Evolutionary conservation across 495 filamentous ascomycete genomes (phyloP), one percentile per base, ranked within the genome.

Genomic region (Aspergillus egyptiacus): DNA sequence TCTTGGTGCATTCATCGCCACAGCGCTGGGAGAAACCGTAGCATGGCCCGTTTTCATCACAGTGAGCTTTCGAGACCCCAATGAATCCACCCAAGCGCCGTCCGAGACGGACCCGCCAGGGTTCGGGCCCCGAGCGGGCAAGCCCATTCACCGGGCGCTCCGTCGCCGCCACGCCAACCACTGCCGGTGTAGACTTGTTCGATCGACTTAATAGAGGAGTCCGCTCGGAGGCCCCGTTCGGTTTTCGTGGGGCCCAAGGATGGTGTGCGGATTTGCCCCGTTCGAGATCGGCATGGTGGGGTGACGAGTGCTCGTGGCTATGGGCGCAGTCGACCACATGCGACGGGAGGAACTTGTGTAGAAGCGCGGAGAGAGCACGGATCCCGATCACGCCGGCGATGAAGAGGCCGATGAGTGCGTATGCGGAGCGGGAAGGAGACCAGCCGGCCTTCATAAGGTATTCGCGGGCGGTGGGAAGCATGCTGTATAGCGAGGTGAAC

Each of bases 261-360:
- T 59, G 55, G 32, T 53, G 46, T 37, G 62, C 51, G 22, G 45
- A 46, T 35, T 52, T 52, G 56, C 59, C 65, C 34, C 54, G 62
- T 33, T 67, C 58, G 45, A 57, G 57, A 32, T 73, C 69, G 53
- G 62, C 51, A 14, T 64, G 51, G n/a, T 35, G 49, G 48, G 77
- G 70, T 32, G 48, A 18, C 3, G 22, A 33, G 14, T 75, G 77
- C 20, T 78, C 77, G 54, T 96, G 89, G 30, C 73, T 83, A 62
- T 95, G 88, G 45, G 91, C 86, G 66, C 93, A 98, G 63, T 89
- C 89, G 46, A 96, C 91, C 18, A 95, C 82, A 59, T 93, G 86
- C n/a, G 89, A 93, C 0, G 94, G 93, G 37, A 97, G 83, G 59
- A 82, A 83, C 19, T 74, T 80, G 63, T 98, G 93, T 19, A 96